phyloP scores from a whole-genome alignment of 192 early-diverging fungal species.

The Coemansia sp. region DNA sequence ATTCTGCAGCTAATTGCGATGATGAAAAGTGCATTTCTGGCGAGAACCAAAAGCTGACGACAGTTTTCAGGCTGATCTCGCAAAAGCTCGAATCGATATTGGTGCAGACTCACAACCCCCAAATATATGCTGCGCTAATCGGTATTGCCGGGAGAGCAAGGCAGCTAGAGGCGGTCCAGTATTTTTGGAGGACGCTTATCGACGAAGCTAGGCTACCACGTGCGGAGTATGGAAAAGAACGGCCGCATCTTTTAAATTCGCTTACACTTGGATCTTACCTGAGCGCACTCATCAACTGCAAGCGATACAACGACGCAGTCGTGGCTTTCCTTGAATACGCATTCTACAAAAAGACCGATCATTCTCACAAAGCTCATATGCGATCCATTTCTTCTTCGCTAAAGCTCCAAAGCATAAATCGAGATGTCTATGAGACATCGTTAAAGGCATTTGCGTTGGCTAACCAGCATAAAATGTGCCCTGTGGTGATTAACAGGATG shows the following conservation, averaged over 20 bases:
- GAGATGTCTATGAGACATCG: slow-evolving; percentile 36
- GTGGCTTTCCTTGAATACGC: slow-evolving; percentile 31
- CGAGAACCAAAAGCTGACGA: not conserved
- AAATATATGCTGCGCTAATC: slow-evolving; percentile 35
- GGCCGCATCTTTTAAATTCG: slow-evolving; percentile 18
- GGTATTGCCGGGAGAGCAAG: slow-evolving; percentile 17
- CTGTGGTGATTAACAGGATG: slow-evolving; percentile 28
- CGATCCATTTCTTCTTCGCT: slow-evolving; percentile 2
- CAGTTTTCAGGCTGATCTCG: slow-evolving; percentile 10
- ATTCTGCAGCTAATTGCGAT: not conserved
- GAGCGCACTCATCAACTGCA: slow-evolving; percentile 36
- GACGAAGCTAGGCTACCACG: slow-evolving; percentile 12
- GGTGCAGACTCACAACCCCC: slow-evolving; percentile 21
- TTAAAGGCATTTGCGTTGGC: slow-evolving; percentile 34
- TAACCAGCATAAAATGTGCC: slow-evolving; percentile 32
- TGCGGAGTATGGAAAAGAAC: not conserved
- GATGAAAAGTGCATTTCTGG: not conserved
- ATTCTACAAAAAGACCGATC: not conserved
- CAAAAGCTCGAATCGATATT: slow-evolving; percentile 33
- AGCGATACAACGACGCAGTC: slow-evolving; percentile 24
- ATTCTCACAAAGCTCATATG: slow-evolving; percentile 11
- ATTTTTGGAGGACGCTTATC: slow-evolving; percentile 35
- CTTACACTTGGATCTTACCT: slow-evolving; percentile 46
- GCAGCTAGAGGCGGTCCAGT: slow-evolving; percentile 16
- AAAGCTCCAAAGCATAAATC: slow-evolving; percentile 10